Evolutionary conservation across 768 basidiomycete species (phyloP), one percentile per base, ranked within the genome.

Genomic region (Auriscalpium vulgare): DNA sequence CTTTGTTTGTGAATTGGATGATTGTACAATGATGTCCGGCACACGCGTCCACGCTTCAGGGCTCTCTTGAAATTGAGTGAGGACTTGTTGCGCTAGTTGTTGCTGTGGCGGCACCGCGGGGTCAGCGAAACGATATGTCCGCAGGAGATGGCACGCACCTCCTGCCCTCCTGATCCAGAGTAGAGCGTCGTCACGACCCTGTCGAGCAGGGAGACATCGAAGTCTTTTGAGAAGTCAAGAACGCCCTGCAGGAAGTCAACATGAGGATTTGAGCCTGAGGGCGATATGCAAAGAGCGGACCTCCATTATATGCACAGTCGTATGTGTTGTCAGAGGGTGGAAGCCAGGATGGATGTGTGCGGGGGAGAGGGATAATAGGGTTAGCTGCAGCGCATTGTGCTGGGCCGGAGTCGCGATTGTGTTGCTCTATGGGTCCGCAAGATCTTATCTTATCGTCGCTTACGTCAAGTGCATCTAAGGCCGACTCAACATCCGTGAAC

Each of bases 41-140:
- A 98, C 97, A 70, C 90, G 81, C 60, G 94, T 94, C 95, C 95
- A 99, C 37, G 94, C 86, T 56, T 98, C 95, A 16, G 91, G 88
- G 69, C 94, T 81, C 58, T 99, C 97, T 71, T 98, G 93, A 66
- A 99, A 87, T 68, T 95, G 93, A 9, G 95, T 97, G 62, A 99
- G 80, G 59, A 92, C 78, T 68, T 88, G 87, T 72, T 98, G 95
- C n/a, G 95, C 95, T 70, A 86, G 71, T 83, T 90, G 87, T 89
- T 94, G 95, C 95, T 98, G 40, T 43, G 40, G 40, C 40, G 40
- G 17, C 37, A 56, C 21, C 49, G 48, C 51, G 29, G 40, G 35
- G 21, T 52, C 16, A 47, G 37, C 53, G 59, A 36, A 46, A 34
- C 55, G 43, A 36, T 38, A 50, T 53, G n/a, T 21, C 21, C 50